A percentile compares a stretch with the other conserved stretches of the same genome.
Conservation (phyloP, 2,329 filamentous ascomycete species). For the Hyphodiscus sp. region DNA sequence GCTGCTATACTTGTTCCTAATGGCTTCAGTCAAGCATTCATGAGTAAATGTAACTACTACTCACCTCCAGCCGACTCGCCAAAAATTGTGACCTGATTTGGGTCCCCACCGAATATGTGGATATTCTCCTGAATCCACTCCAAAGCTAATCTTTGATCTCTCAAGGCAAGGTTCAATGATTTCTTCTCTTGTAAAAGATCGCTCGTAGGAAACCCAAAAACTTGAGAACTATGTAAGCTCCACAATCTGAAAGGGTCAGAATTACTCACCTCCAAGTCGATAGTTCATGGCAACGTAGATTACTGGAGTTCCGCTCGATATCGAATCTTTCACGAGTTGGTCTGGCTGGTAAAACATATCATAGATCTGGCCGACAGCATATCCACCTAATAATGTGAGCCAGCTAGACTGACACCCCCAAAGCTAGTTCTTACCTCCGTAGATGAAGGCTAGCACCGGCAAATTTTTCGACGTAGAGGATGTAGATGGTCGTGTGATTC, state of each 20-base stretch:
- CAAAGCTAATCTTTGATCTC: conserved; percentile 48
- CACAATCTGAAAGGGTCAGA: neutral
- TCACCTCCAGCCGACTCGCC: conserved; percentile 44
- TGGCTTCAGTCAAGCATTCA: conserved; percentile 44
- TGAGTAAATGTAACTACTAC: conserved; percentile 28
- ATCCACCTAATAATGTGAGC: conserved; percentile 5
- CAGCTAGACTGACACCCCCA: neutral
- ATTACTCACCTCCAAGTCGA: conserved; percentile 25
- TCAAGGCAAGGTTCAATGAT: conserved; percentile 32
- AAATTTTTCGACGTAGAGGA: too few relatives aligned
- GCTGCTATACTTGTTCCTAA: conserved; percentile 37
- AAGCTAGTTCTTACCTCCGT: conserved; percentile 24
- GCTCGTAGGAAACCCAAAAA: conserved; percentile 63
- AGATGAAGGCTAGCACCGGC: too few relatives aligned
- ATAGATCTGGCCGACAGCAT: conserved; percentile 11
- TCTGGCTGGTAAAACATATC: conserved; percentile 28
- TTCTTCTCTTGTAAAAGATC: conserved; percentile 33
- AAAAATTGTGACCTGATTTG: conserved; percentile 42
- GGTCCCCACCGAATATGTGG: conserved; percentile 48
- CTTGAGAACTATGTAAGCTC: conserved; percentile 36
- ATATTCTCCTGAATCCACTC: conserved; percentile 52
- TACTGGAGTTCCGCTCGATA: conserved; percentile 41
- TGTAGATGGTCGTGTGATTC: too few relatives aligned
- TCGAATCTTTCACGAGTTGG: conserved; percentile 37
- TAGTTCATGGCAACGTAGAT: conserved; percentile 56